Conservation (phyloP, 371 early-diverging fungal species). For the Circinella minor region DNA sequence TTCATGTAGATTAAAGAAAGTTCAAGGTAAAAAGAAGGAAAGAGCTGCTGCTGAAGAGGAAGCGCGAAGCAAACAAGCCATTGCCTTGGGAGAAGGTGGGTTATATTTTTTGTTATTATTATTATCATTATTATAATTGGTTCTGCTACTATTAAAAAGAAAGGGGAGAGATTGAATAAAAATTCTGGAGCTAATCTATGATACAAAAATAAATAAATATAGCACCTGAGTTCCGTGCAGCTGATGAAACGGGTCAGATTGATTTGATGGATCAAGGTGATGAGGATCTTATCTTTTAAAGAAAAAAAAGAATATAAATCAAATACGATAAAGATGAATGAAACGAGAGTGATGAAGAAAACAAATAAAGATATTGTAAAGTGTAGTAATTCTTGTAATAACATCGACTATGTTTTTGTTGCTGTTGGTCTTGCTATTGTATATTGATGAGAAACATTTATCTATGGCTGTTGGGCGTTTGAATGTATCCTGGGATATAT, state of each 20-base stretch:
- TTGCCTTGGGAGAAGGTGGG: conserved; percentile 26
- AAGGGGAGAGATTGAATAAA: not conserved
- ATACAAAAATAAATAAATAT: not conserved
- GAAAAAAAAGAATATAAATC: not conserved
- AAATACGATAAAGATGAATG: not conserved
- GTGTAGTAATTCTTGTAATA: not conserved
- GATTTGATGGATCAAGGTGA: conserved; percentile 61
- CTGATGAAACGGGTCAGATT: conserved; percentile 48
- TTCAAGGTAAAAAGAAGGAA: conserved; percentile 97
- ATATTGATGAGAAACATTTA: not conserved
- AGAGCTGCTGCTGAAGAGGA: conserved; percentile 67
- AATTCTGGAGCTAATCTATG: not conserved
- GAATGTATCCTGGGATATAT: not conserved
- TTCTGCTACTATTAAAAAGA: not conserved
- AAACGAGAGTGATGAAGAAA: not conserved
- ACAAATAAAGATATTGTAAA: not conserved
- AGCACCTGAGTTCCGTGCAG: conserved; percentile 37
- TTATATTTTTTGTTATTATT: too few relatives aligned
- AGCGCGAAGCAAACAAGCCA: conserved; percentile 26
- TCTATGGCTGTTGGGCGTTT: not conserved
- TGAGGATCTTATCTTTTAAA: conserved; percentile 65
- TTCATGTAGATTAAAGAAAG: conserved; percentile 85
- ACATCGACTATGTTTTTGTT: not conserved
- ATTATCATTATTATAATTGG: too few relatives aligned
- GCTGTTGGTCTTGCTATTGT: not conserved